These are phyloP conservation scores for Pythium plurisporium DNA, from an alignment of 352 stramenopile genomes.

Conservation along the genomic window DNA sequence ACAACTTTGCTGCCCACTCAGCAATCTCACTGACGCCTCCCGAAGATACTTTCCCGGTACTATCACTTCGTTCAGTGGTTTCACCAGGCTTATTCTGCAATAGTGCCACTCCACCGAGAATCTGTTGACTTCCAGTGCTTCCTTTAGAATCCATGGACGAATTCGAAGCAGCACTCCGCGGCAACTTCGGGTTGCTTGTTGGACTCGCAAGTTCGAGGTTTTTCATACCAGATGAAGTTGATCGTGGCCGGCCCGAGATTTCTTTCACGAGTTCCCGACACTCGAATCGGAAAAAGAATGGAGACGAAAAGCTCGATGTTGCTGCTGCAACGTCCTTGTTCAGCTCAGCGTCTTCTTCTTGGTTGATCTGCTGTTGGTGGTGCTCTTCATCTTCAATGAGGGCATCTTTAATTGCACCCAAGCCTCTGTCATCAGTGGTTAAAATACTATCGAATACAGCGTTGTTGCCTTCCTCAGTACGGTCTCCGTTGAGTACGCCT, in stretches of 20 bases:
- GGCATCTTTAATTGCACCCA: background rate
- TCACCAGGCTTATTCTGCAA: background rate
- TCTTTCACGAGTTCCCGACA: conserved; percentile 46
- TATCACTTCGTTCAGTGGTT: background rate
- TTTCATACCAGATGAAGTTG: conserved; percentile 12
- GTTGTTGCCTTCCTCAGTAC: background rate
- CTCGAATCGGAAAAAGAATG: conserved; percentile 86
- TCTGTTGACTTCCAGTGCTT: background rate
- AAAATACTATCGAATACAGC: background rate
- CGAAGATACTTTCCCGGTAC: conserved; percentile 6
- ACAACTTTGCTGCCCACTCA: conserved; percentile 42
- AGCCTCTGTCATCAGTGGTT: background rate
- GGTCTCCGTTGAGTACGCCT: background rate
- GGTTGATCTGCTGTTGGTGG: conserved; percentile 23
- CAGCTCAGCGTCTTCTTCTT: conserved; percentile 74
- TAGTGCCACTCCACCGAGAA: background rate
- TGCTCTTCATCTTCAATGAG: conserved; percentile 6
- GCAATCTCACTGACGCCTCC: conserved; percentile 41
- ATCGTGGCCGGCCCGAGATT: conserved; percentile 1
- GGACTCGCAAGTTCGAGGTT: background rate
- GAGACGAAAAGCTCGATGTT: conserved; percentile 76
- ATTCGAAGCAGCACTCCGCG: conserved; percentile 46
- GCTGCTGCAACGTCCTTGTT: conserved; percentile 83
- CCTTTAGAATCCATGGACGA: conserved; percentile 37
- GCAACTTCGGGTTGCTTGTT: conserved; percentile 12